Percentiles rank a stretch among this genome's conserved stretches.
Conservation (phyloP, 2,329 filamentous ascomycete species). For the Apiospora sp. region DNA sequence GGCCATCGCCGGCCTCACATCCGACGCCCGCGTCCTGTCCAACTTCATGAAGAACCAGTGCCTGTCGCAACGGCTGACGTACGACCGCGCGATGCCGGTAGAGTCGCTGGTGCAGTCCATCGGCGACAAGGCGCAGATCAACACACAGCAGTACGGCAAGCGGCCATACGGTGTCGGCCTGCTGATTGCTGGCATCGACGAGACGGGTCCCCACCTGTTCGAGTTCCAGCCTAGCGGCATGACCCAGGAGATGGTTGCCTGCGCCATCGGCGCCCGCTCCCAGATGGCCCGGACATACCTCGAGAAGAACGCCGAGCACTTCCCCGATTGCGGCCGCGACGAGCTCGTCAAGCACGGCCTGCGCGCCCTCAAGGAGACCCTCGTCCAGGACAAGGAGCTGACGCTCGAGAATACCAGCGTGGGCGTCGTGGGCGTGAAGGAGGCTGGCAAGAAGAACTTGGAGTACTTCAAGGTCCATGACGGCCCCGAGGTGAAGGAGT, state of each 20-base stretch:
- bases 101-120: constrained; percentile 91
- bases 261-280: constrained; percentile 92
- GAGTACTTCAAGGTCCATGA: constrained; percentile 93
- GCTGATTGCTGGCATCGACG: constrained; percentile 91
- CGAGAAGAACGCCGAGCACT: constrained; percentile 88
- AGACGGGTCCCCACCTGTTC: constrained; percentile 92
- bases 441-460: constrained; percentile 61
- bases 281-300: constrained; percentile 99
- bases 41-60: constrained; percentile 99
- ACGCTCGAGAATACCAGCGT: constrained; percentile 97
- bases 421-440: constrained; percentile 75
- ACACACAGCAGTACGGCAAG: constrained; percentile 97
- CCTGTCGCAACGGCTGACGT: constrained; percentile 92
- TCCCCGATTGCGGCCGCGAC: constrained; percentile 78
- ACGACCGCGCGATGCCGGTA: constrained; percentile 91
- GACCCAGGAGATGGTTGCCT: constrained; percentile 96
- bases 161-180: constrained; percentile 95
- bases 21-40: constrained; percentile 96
- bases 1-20: constrained; percentile 94
- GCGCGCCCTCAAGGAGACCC: constrained; percentile 89
- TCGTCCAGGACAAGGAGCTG: constrained; percentile 96
- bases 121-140: constrained; percentile 94
- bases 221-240: constrained; percentile 97
- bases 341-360: constrained; percentile 92
- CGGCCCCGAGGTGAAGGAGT: constrained; percentile 83